Evolutionary conservation across 2,329 filamentous ascomycete genomes (phyloP), one percentile per base, ranked within the genome.

Genomic region (Epichloe sp.): DNA sequence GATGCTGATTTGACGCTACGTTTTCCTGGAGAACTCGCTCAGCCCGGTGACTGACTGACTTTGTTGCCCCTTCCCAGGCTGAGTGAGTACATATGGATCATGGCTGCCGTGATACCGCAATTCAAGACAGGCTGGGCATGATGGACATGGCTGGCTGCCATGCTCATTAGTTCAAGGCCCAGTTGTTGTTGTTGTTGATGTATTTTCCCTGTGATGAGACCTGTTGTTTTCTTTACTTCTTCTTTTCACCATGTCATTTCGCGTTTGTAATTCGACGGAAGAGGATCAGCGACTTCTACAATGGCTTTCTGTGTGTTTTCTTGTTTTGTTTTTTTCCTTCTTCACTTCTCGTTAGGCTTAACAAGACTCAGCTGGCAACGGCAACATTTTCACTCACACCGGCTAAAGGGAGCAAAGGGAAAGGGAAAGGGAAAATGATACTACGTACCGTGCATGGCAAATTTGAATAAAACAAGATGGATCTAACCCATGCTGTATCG

Each of bases 301-400:
- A 31, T 36, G 44, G 23, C 31, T 46, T 37, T 35, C 12, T 37
- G 15, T 37, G 4, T 23, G 12, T 37, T 49, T 34, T 21, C 2
- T 3, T 10, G 23, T 36, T 7, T 31, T 26, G 8, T 47, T 15
- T 43, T 47, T 15, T 43, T 31, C 19, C 43, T 37, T 42, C 37
- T 7, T 52, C 26, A n/a, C 12, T 26, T 34, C 15, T 37, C 26
- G 23, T 26, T 26, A 6, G 23, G 6, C 23, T 26, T 6, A 7
- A 19, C 23, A 50, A 50, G 48, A 50, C 21, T 31, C 3, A 31
- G 48, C 48, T 36, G 48, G 48, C 48, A 50, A 45, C 42, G 48
- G 48, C 48, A 41, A 50, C 48, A 38, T n/a, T 31, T 31, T 31
- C 31, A 41, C 38, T 31, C 31, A 41, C 38, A 41, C 6, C 4